Evolutionary conservation across 1,139 yeast species (phyloP).

Genomic region (Kluyveromyces sp.): DNA sequence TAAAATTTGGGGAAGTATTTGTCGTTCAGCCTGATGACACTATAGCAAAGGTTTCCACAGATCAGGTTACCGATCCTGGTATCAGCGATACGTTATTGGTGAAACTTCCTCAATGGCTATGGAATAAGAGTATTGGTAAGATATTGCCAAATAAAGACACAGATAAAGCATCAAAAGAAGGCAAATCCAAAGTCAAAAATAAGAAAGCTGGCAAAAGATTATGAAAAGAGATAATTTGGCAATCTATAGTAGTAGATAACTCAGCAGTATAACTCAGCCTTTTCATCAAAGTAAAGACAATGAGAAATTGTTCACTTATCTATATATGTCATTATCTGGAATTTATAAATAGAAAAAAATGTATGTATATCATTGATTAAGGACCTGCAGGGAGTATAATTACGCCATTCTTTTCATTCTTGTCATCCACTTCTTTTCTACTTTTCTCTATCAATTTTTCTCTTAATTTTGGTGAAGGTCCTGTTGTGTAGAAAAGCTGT

Average conservation of each 20-base stretch:
- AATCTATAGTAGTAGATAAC: too few species aligned
- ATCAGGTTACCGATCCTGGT: constrained; percentile 35
- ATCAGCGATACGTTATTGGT: constrained; percentile 51
- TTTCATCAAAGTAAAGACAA: background rate
- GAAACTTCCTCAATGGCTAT: constrained; percentile 35
- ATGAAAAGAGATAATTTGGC: background rate
- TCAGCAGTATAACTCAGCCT: too few species aligned
- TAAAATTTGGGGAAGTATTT: constrained; percentile 68
- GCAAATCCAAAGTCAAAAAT: background rate
- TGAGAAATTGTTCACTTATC: background rate
- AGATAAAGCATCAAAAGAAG: background rate
- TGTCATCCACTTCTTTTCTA: constrained; percentile 23
- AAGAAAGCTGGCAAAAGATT: constrained; percentile 5
- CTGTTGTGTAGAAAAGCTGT: constrained; percentile 26
- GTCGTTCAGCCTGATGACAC: constrained; percentile 46
- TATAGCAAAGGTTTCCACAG: constrained; percentile 29
- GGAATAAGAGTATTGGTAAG: background rate
- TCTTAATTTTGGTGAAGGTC: constrained; percentile 27
- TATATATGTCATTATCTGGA: constrained; percentile 1
- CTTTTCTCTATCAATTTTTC: constrained; percentile 22
- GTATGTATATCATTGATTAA: constrained; percentile 1
- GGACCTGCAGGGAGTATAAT: constrained; percentile 24
- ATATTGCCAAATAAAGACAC: background rate
- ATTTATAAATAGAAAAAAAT: background rate
- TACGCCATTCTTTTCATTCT: constrained; percentile 27